Conservation (phyloP, 1,284 basidiomycete species). For the Boletellus deceptivus region DNA sequence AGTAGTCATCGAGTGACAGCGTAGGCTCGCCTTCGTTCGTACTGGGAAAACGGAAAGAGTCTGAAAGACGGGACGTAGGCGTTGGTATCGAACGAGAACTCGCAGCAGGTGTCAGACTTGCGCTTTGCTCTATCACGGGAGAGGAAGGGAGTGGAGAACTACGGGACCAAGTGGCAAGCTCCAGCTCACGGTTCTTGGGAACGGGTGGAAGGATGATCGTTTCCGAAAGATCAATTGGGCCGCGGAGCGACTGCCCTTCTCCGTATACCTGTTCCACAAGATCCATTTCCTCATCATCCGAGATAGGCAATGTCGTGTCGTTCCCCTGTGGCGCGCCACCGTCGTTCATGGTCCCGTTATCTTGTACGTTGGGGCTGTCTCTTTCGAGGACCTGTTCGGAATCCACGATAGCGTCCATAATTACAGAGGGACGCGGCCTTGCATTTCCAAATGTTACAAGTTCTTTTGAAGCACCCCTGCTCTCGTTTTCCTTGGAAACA, state of each 20-base stretch:
- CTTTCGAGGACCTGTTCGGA: slow-evolving; percentile 30
- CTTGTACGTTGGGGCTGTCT: slow-evolving; percentile 22
- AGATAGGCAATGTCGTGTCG: slow-evolving; percentile 18
- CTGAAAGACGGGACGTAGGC: slow-evolving; percentile 9
- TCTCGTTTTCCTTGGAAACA: slow-evolving; percentile 68
- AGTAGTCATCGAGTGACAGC: slow-evolving; percentile 89
- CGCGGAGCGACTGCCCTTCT: slow-evolving; percentile 65
- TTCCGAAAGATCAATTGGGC: slow-evolving; percentile 74
- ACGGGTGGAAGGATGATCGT: slow-evolving; percentile 74
- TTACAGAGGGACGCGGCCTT: slow-evolving; percentile 23
- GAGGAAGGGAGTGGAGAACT: slow-evolving; percentile 53
- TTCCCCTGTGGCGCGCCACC: slow-evolving; percentile 28
- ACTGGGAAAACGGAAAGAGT: slow-evolving; percentile 5
- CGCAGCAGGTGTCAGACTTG: slow-evolving; percentile 12
- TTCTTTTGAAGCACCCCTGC: slow-evolving; percentile 54
- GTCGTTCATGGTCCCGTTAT: slow-evolving; percentile 17
- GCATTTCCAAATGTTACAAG: slow-evolving; percentile 44
- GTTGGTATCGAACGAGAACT: slow-evolving; percentile 10
- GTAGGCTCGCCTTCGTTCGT: slow-evolving; percentile 16
- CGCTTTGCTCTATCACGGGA: slow-evolving; percentile 37
- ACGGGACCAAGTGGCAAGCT: slow-evolving; percentile 80
- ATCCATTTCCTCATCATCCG: slow-evolving; percentile 85
- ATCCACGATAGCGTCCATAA: slow-evolving; percentile 20
- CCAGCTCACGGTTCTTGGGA: slow-evolving; percentile 88
- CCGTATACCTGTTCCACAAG: slow-evolving; percentile 93